Conservation (phyloP, 1,284 basidiomycete genomes). For the Pseudozyma flocculosa region DNA sequence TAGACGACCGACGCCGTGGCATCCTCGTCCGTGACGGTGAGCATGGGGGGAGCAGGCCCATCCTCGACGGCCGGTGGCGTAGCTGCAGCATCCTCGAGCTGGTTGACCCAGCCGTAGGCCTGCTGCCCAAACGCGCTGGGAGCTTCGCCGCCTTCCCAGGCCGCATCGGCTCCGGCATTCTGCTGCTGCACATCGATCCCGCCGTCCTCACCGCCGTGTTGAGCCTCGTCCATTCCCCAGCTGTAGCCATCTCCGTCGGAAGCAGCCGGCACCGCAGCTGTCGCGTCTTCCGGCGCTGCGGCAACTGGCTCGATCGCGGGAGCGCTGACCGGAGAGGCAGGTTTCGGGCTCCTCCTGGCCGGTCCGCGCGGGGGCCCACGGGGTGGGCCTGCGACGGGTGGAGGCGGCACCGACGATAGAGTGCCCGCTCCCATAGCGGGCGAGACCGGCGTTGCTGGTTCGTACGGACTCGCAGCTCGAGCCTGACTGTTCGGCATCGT, state of each 20-base stretch:
- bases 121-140: neutral
- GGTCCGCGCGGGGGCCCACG: slow-evolving; percentile 23
- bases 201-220: too few relatives aligned
- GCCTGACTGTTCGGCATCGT: slow-evolving; percentile 1
- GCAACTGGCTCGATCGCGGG: neutral
- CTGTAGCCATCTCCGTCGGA: too few relatives aligned
- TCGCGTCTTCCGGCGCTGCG: neutral
- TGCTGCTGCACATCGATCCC: too few relatives aligned
- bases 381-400: slow-evolving; percentile 29
- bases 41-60: slow-evolving; percentile 13
- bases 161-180: too few relatives aligned
- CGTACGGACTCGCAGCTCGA: neutral
- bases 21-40: slow-evolving; percentile 31
- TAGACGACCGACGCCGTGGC: neutral
- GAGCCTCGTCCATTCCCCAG: too few relatives aligned
- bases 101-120: slow-evolving; percentile 23
- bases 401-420: slow-evolving; percentile 7
- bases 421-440: neutral
- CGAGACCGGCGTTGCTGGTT: too few relatives aligned
- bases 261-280: too few relatives aligned
- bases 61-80: slow-evolving; percentile 17
- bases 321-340: neutral
- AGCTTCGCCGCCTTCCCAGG: neutral
- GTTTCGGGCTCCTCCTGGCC: neutral
- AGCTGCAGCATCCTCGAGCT: slow-evolving; percentile 29